These are phyloP conservation scores for Cladosporium halotolerans DNA, from an alignment of 2,329 filamentous ascomycete species.

Conservation along the genomic window DNA sequence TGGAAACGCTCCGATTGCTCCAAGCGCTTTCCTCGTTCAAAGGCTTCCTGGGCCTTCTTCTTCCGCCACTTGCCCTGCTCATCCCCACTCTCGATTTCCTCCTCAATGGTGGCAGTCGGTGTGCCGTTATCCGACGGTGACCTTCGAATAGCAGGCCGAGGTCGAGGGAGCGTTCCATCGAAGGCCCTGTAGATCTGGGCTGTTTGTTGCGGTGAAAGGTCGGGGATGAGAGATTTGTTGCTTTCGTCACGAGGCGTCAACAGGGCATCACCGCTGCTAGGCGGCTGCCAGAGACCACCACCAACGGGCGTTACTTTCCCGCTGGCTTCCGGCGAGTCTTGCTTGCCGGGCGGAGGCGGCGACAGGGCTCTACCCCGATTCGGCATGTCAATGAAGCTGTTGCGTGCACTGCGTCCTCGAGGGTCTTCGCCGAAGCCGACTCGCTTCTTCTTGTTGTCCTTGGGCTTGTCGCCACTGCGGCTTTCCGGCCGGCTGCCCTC, in stretches of 20 bases:
- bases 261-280: conserved; percentile 15
- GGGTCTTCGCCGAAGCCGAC: conserved; percentile 21
- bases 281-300: conserved; percentile 6
- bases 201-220: conserved; percentile 27
- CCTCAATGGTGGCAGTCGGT: conserved; percentile 12
- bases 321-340: conserved; percentile 16
- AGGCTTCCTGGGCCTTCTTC: conserved; percentile 26
- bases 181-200: conserved; percentile 25
- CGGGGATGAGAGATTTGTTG: conserved; percentile 25
- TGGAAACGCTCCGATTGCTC: conserved; percentile 24
- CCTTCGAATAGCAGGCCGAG: conserved; percentile 26
- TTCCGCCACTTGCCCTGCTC: conserved; percentile 19
- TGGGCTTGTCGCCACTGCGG: conserved; percentile 9
- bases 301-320: conserved; percentile 17
- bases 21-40: conserved; percentile 30
- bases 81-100: conserved; percentile 21
- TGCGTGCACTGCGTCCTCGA: conserved; percentile 13
- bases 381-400: conserved; percentile 14
- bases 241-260: conserved; percentile 12
- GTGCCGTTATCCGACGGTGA: conserved; percentile 14
- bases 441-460: conserved; percentile 22
- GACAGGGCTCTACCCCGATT: conserved; percentile 7
- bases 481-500: conserved; percentile 14
- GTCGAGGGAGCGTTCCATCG: conserved; percentile 18
- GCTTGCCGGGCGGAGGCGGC: conserved; percentile 14